phyloP scores from a whole-genome alignment of 1,284 basidiomycete genomes.

The Salmacisia buchloeana region DNA sequence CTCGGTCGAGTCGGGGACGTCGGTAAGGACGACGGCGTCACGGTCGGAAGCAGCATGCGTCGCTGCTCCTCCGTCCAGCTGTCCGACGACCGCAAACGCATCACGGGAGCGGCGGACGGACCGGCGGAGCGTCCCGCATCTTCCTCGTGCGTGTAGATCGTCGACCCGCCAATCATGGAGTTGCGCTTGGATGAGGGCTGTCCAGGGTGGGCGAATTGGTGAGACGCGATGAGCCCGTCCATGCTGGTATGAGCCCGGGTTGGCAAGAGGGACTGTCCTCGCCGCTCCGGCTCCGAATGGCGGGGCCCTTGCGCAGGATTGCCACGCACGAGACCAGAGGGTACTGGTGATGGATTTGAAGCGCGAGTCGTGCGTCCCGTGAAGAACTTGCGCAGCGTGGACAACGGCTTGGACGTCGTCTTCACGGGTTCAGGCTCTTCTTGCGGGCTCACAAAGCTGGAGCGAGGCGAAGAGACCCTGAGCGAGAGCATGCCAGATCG shows the following conservation, averaged over 20 bases:
- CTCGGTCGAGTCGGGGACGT: not conserved
- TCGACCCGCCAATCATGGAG: not conserved
- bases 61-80: not conserved
- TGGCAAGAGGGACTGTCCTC: not conserved
- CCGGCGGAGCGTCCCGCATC: not conserved
- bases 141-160: not conserved
- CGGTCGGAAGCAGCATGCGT: not conserved
- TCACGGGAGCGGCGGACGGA: not conserved
- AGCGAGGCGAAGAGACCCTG: not conserved
- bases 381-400: not conserved
- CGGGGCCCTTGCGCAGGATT: not conserved
- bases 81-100: not conserved
- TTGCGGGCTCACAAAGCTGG: not conserved
- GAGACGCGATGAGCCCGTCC: not conserved
- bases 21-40: not conserved
- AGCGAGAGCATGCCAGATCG: not conserved
- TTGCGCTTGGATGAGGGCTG: not conserved
- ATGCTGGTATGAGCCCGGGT: not conserved
- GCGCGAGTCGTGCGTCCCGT: not conserved
- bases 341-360: not conserved
- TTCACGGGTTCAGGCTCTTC: not conserved
- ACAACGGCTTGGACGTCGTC: not conserved
- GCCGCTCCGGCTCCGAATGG: not conserved
- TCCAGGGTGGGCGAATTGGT: not conserved
- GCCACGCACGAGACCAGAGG: not conserved